phyloP scores from a whole-genome alignment of 169 alveolate genomes.

The Toxoplasma gondii region DNA sequence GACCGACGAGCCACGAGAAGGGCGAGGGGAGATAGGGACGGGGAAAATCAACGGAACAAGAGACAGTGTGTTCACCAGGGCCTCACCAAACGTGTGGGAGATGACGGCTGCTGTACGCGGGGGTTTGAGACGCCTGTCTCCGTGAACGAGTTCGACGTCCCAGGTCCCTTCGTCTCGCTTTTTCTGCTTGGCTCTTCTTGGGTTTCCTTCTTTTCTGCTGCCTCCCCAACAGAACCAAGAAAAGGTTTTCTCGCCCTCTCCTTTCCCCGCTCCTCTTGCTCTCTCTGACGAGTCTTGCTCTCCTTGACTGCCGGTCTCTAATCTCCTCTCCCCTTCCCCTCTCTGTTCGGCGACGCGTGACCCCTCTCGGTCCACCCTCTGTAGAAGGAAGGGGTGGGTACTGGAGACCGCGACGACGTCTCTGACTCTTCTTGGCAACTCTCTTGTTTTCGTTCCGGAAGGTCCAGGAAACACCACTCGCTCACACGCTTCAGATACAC shows the following conservation, averaged over 20 bases:
- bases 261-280: background rate
- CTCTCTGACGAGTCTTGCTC: background rate
- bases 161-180: background rate
- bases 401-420: background rate
- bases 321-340: background rate
- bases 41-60: too few species aligned
- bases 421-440: background rate
- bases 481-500: too few species aligned
- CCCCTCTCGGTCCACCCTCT: background rate
- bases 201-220: background rate
- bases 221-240: background rate
- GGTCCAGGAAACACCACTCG: too few species aligned
- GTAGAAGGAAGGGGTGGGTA: background rate
- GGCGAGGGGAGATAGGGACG: too few species aligned
- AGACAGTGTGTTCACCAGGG: too few species aligned
- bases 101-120: conserved; percentile 21
- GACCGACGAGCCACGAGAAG: too few species aligned
- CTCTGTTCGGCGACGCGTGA: background rate
- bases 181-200: background rate
- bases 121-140: conserved; percentile 9
- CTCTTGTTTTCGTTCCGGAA: background rate
- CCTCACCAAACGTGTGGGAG: conserved; percentile 37
- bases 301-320: background rate
- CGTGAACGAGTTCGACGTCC: background rate
- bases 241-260: background rate